Conservation (phyloP, 2,329 filamentous ascomycete genomes). For the Paraphaeosphaeria sporulosa region DNA sequence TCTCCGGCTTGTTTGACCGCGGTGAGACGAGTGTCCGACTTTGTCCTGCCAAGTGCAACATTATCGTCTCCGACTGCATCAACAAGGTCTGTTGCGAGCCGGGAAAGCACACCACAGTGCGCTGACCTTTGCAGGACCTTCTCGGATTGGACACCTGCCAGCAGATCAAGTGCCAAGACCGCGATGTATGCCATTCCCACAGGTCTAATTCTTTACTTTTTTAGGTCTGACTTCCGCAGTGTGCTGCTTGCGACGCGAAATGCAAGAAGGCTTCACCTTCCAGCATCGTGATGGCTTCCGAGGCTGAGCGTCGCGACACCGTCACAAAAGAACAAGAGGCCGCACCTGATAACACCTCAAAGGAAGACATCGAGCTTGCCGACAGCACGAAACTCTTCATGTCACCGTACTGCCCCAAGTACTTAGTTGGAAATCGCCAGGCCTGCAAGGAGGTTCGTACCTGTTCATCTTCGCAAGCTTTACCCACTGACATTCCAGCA, state of each 20-base stretch:
- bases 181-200: background rate
- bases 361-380: background rate
- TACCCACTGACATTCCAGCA: background rate
- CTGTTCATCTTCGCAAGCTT: background rate
- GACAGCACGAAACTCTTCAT: no score
- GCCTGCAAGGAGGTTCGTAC: constrained; percentile 4
- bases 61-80: background rate
- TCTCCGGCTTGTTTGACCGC: background rate
- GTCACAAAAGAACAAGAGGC: background rate
- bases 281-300: background rate
- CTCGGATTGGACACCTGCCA: background rate
- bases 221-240: background rate
- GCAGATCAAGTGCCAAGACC: background rate
- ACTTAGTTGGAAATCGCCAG: background rate
- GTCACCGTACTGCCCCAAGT: background rate
- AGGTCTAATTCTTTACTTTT: background rate
- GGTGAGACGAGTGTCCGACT: background rate
- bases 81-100: background rate
- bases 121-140: background rate
- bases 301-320: background rate
- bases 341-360: background rate
- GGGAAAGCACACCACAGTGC: background rate
- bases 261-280: background rate
- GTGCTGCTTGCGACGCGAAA: background rate
- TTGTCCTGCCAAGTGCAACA: background rate